Evolutionary conservation across 2,329 filamentous ascomycete species (phyloP), one percentile per base, ranked within the genome.

Genomic region (Graphiopsis chlorocephala): DNA sequence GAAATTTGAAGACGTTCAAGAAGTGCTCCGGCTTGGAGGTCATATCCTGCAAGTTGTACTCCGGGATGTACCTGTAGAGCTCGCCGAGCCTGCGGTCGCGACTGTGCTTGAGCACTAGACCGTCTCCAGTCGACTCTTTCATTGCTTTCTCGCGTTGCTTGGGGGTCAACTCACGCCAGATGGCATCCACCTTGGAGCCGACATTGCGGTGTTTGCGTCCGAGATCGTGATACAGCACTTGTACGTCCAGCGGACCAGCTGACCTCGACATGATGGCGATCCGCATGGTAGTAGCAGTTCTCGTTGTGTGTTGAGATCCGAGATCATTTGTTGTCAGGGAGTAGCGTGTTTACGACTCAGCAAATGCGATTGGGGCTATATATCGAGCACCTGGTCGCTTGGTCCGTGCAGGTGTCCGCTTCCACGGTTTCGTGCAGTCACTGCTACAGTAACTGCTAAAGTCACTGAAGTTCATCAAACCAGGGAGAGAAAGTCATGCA

Each of bases 151-250:
- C 67, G 17, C 64, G 67, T 62, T 68, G 65, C 59, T 66, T 64
- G 23, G 55, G 65, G 20, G 58, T 68, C 59, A 68, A 64, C 15
- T 60, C 60, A 38, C 62, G 66, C 67, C 67, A 68, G 26, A 67
- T 66, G 14, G 38, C 38, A 2, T 65, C 20, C 12, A 68, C 60
- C 38, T 60, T 64, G 26, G 10, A 20, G 23, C 67, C 67, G 23
- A 67, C 67, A 53, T 67, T 68, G 20, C 64, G 67, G 48, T 66
- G 53, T 59, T 68, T 68, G n/a, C 50, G 67, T 33, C 31, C 48
- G 45, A 68, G 66, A 50, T 68, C 66, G 20, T 53, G 23, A 20
- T 67, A 64, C 12, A 65, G 62, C 60, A 65, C 64, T 59, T 56
- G 63, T 12, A 65, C 55, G 26, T 65, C 57, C 52, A 64, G 29